Evolutionary conservation across 106 monocot species (phyloP), one percentile per base, ranked within the genome.

Genomic region (Platanthera guangdongensis): DNA sequence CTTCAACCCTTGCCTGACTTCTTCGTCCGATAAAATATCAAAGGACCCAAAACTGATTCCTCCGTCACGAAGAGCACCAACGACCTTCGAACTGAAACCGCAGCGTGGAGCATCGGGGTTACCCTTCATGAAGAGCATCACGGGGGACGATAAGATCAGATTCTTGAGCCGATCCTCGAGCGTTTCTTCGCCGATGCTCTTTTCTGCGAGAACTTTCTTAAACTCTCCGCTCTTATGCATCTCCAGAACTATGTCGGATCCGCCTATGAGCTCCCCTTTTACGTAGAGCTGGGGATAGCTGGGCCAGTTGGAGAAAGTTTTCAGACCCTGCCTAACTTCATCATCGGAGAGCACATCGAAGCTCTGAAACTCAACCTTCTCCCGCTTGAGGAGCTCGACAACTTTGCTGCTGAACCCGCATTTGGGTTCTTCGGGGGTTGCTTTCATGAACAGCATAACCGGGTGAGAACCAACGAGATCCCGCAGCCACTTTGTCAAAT

Each of bases 101-200:
- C 95, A 95, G 6, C 85, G 57, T 7, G 95, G 95, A 25, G 78
- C 80, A 77, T 92, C 90, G 48, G 95, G 92, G 9, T 85, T 86
- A 8, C 95, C 95, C 75, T 95, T 95, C 95, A 95, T 92, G 78
- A 95, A 92, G 52, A 95, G 86, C 88, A 92, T 92, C 4, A 77
- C 81, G 4, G 69, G 74, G 1, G 87, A 86, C 45, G 94, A 89
- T 13, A 81, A 80, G 12, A 94, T 80, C 10, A 99, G 80, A 32
- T 70, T 78, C 78, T 83, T 94, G 30, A 99, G 68, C 9, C 71
- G 77, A 14, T 91, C 89, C 51, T 90, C 94, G 2, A 81, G 80
- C 9, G 81, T 82, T 81, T 83, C 83, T 73, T 74, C 78, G 5
- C 60, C 51, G 22, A 75, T 55, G 8, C 85, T 85, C 68, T 96